Evolutionary conservation across 805 yeast genomes (phyloP), one percentile per base, ranked within the genome.

Genomic region (Kuraishia piskuri): DNA sequence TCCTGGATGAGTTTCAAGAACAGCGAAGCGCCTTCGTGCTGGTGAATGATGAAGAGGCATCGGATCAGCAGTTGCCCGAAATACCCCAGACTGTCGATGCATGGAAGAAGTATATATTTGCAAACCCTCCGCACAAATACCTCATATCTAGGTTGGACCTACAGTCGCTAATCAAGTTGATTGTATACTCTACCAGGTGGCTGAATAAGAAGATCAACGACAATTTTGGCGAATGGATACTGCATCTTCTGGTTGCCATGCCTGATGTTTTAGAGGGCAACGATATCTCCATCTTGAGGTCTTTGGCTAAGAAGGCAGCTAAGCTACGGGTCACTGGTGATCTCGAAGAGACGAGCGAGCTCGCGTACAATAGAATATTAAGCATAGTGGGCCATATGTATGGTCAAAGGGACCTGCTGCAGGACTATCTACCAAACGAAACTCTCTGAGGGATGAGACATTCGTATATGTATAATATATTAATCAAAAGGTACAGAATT

Each of bases 101-200:
- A 17, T 78, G 83, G 83, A 74, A 75, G 53, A 59, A 59, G 8
- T 71, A 67, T 53, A 61, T 76, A 1, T 64, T 67, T 52, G 61
- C 66, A 19, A 64, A 67, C 20, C 57, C 58, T 8, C 78, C 79
- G 3, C 61, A 66, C 10, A 51, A 56, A 5, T 63, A 59, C 5
- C 53, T 68, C 10, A 48, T 74, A 21, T 62, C 63, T 2, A 65
- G 68, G 2, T 52, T 77, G n/a, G 72, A 68, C 48, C 75, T 73
- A 46, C 59, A 57, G 4, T 63, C 65, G 46, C 60, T 63, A 20
- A 60, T 75, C 48, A 66, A 72, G 49, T 60, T 76, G 48, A 52
- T 73, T 8, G 71, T 71, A n/a, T 76, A 75, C 59, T 67, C 65
- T 50, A 66, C 71, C 9, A 68, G 70, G 53, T 78, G 82, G 81